Evolutionary conservation across 257 asterid genomes (phyloP), one percentile per base, ranked within the genome.

Genomic region (Knoxia roxburghii): DNA sequence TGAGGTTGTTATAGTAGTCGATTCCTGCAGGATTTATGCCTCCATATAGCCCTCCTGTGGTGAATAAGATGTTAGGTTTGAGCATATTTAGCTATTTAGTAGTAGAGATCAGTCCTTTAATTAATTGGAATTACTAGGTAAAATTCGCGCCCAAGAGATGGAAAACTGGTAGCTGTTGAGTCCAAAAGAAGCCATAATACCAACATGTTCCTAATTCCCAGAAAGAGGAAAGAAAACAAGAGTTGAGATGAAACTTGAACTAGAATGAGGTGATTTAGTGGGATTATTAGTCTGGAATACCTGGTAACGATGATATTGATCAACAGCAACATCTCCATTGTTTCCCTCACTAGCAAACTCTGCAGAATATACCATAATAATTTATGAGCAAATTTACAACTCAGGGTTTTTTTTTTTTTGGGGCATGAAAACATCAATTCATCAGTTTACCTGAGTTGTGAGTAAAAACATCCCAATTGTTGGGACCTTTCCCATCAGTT

Each of bases 131-230:
- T 57, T 30, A 71, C 95, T 80, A 14, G 95, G 95, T 64, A 87
- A 82, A 72, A 87, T 83, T 75, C 95, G 74, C 39, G 91, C 80
- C 91, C 91, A 85, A 68, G 89, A 78, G 58, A 87, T 85, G 35
- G 95, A 87, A 65, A 87, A 81, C 51, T 90, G 80, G 56, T 53
- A 87, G 79, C 95, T 81, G 78, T 85, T 74, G 48, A 78, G 81
- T 29, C 89, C 89, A 54, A 87, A 70, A 45, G 79, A 67, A 76
- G 83, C 82, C 95, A 85, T 87, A 56, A 87, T 86, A 67, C 77
- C 80, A 45, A 81, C 72, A 37, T 83, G 82, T 67, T 83, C 88
- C 95, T 87, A 74, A 53, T 65, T 74, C n/a, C 55, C 33, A 70
- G 15, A 15, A 17, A 32, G 29, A 33, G 24, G n/a, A 23, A 61